These are phyloP conservation scores for Xylariaceae sp. DNA, from an alignment of 2,329 filamentous ascomycete genomes.

Conservation along the genomic window DNA sequence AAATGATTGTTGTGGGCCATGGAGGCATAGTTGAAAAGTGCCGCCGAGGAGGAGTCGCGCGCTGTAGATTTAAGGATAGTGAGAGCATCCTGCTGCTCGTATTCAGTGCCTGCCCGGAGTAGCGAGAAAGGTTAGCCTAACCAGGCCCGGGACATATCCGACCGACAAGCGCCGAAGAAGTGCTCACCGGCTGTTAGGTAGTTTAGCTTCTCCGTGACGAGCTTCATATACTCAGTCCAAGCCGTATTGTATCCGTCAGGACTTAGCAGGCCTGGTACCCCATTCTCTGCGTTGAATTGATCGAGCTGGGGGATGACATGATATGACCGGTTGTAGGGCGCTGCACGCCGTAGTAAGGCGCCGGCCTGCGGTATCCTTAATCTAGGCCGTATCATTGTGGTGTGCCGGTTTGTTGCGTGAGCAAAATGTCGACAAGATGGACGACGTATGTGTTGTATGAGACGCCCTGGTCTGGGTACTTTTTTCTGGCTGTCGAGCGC, in stretches of 20 bases:
- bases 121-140: neutral
- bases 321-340: slow-evolving; percentile 34
- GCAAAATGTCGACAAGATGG: slow-evolving; percentile 6
- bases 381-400: slow-evolving; percentile 48
- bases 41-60: slow-evolving; percentile 70
- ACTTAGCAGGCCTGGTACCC: slow-evolving; percentile 67
- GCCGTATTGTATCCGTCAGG: slow-evolving; percentile 65
- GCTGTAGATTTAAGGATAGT: slow-evolving; percentile 69
- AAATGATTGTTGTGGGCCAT: slow-evolving; percentile 91
- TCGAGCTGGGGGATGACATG: slow-evolving; percentile 44
- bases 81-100: slow-evolving; percentile 57
- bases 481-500: slow-evolving; percentile 20
- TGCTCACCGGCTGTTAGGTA: slow-evolving; percentile 62
- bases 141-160: no score
- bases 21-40: slow-evolving; percentile 91
- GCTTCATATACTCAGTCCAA: slow-evolving; percentile 76
- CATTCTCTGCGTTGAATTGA: slow-evolving; percentile 36
- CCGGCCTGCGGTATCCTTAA: slow-evolving; percentile 46
- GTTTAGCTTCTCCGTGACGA: slow-evolving; percentile 73
- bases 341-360: slow-evolving; percentile 33
- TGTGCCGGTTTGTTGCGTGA: slow-evolving; percentile 17
- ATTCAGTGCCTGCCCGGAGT: slow-evolving; percentile 50
- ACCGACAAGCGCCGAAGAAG: neutral
- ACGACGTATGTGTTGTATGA: slow-evolving; percentile 5
- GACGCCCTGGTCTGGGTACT: slow-evolving; percentile 19